phyloP scores from a whole-genome alignment of 768 basidiomycete genomes.

The Hortiboletus flavorubellus region DNA sequence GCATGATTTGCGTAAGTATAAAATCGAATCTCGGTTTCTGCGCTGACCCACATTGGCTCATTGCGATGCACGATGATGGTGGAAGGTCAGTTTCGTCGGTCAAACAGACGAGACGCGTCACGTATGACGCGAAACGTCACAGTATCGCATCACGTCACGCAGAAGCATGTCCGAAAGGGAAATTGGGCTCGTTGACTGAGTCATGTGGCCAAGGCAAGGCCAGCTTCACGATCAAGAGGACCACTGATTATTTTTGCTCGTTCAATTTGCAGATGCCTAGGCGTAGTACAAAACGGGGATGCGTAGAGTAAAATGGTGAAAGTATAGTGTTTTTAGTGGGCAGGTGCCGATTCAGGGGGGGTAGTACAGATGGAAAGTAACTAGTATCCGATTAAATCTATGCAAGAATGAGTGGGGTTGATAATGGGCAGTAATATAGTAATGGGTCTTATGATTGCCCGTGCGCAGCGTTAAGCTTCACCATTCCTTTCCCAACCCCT shows the following conservation, averaged over 20 bases:
- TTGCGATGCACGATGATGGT: constrained; percentile 16
- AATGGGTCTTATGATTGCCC: constrained; percentile 20
- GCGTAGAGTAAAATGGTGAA: no score
- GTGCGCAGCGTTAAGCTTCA: constrained; percentile 46
- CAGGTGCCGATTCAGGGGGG: no score
- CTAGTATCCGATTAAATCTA: constrained; percentile 11
- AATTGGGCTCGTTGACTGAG: no score
- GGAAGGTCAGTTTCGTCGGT: not conserved
- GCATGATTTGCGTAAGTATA: constrained; percentile 4
- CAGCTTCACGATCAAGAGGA: no score
- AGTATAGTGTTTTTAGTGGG: no score
- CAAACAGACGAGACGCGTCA: constrained; percentile 17
- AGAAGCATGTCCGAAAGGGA: no score
- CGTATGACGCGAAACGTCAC: constrained; percentile 29
- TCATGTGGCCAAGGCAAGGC: no score
- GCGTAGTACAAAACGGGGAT: no score
- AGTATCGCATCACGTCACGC: constrained; percentile 14
- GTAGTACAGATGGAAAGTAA: not conserved
- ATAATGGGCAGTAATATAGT: constrained; percentile 3
- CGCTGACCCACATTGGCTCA: constrained; percentile 42
- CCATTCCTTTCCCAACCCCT: constrained; percentile 67
- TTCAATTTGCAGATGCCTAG: no score
- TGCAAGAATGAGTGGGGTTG: constrained; percentile 30
- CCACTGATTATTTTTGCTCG: no score
- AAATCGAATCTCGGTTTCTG: not conserved